phyloP scores from a whole-genome alignment of 257 asterid genomes.

The Pogostemon cablin region DNA sequence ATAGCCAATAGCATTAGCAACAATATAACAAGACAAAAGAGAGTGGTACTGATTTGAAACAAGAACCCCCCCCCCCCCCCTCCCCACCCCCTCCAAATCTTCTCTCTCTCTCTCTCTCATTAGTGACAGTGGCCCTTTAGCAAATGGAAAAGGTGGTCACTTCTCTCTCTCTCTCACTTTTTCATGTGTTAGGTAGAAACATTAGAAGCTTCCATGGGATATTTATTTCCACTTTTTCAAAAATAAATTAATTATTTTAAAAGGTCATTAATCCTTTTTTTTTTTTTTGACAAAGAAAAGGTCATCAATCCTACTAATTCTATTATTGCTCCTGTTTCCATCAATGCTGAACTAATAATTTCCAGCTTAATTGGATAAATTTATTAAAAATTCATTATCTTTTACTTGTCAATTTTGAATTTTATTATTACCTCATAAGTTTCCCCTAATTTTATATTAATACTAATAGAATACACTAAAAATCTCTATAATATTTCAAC shows the following conservation, averaged over 20 bases:
- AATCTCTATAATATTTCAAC: too few relatives aligned
- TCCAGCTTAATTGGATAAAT: slow-evolving; percentile 28
- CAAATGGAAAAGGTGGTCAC: slow-evolving; percentile 42
- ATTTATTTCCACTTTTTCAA: slow-evolving; percentile 29
- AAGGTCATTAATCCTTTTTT: slow-evolving; percentile 5
- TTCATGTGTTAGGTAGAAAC: slow-evolving; percentile 72
- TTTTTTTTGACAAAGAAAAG: too few relatives aligned
- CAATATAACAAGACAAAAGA: slow-evolving; percentile 30
- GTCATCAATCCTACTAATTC: slow-evolving; percentile 1
- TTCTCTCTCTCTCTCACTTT: slow-evolving; percentile 25
- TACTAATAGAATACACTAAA: too few relatives aligned
- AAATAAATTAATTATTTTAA: slow-evolving; percentile 16
- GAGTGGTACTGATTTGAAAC: slow-evolving; percentile 22
- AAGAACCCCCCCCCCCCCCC: background rate
- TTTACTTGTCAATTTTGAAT: too few relatives aligned
- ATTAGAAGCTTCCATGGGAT: slow-evolving; percentile 66
- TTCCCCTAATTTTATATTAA: too few relatives aligned
- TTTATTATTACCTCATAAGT: too few relatives aligned
- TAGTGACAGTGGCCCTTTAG: slow-evolving; percentile 41
- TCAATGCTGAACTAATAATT: slow-evolving; percentile 37
- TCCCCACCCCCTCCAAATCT: too few relatives aligned
- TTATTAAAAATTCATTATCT: too few relatives aligned
- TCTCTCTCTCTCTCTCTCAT: too few relatives aligned
- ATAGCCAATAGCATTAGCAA: background rate
- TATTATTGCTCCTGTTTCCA: slow-evolving; percentile 29